Percentiles rank a stretch among this genome's conserved stretches.
phyloP scores from a whole-genome alignment of 768 basidiomycete genomes.

The Amanita molliuscula region DNA sequence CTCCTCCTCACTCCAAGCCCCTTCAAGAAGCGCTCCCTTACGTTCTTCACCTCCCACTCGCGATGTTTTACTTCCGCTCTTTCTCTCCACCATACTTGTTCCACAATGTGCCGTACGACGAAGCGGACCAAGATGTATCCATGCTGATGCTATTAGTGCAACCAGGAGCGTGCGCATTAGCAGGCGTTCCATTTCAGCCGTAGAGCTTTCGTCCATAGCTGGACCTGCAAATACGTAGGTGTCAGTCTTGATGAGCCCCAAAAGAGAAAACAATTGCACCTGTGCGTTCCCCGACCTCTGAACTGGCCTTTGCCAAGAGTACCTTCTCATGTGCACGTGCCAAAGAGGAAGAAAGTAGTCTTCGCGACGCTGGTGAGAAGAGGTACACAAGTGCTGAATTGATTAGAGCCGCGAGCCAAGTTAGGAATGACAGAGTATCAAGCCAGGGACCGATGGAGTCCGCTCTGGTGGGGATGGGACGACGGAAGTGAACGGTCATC shows the following conservation, averaged over 20 bases:
- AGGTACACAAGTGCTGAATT: slow-evolving; percentile 89
- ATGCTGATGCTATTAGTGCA: slow-evolving; percentile 79
- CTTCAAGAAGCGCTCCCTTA: slow-evolving; percentile 29
- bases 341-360: slow-evolving; percentile 12
- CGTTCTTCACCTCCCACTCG: slow-evolving; percentile 41
- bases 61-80: slow-evolving; percentile 54
- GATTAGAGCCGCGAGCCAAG: slow-evolving; percentile 83
- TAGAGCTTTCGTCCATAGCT: slow-evolving; percentile 14
- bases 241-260: neutral
- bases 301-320: neutral
- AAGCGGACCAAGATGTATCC: slow-evolving; percentile 64
- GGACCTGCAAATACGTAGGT: slow-evolving; percentile 3
- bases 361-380: slow-evolving; percentile 44
- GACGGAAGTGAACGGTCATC: slow-evolving; percentile 73
- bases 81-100: slow-evolving; percentile 69
- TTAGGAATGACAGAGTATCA: slow-evolving; percentile 74
- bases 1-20: slow-evolving; percentile 10
- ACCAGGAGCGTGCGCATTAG: slow-evolving; percentile 59
- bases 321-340: slow-evolving; percentile 8
- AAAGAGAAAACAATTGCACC: neutral
- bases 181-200: slow-evolving; percentile 25
- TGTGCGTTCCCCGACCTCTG: neutral
- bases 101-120: slow-evolving; percentile 56
- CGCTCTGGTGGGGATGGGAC: slow-evolving; percentile 79
- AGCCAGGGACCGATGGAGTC: slow-evolving; percentile 96